Evolutionary conservation across 495 filamentous ascomycete species (phyloP).

Genomic region (Penicillium angulare): DNA sequence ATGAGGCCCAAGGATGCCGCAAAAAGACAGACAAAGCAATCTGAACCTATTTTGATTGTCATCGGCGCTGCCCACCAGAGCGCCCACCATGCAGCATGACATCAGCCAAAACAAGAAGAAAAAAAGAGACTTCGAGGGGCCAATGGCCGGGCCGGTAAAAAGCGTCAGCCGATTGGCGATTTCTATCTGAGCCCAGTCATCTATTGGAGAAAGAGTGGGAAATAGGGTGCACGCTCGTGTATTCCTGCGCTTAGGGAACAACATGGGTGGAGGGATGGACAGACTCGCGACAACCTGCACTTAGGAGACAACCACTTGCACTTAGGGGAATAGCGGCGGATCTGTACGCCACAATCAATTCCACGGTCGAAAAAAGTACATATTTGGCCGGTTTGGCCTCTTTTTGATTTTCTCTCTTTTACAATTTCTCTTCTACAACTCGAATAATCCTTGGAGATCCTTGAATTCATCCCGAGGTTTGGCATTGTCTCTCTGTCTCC

Average conservation of each 20-base stretch:
- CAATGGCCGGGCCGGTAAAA: not conserved
- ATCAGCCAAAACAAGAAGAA: not conserved
- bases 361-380: slow-evolving; percentile 4
- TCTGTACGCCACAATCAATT: slow-evolving; percentile 16
- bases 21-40: no score
- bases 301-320: slow-evolving; percentile 56
- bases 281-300: slow-evolving; percentile 58
- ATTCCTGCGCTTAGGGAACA: slow-evolving; percentile 43
- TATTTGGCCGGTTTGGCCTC: slow-evolving; percentile 15
- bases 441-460: not conserved
- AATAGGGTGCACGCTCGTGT: slow-evolving; percentile 15
- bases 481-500: not conserved
- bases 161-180: not conserved
- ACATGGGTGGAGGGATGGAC: slow-evolving; percentile 8
- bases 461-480: not conserved
- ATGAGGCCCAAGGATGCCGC: no score
- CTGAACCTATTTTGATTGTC: no score
- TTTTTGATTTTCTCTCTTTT: slow-evolving; percentile 13
- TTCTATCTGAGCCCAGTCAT: not conserved
- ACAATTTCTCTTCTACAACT: slow-evolving; percentile 8
- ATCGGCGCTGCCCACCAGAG: no score
- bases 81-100: no score
- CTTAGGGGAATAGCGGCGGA: slow-evolving; percentile 27
- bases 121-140: not conserved
- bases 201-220: not conserved